Evolutionary conservation across 1,284 basidiomycete species (phyloP).

Genomic region (Ganoderma leucocontextum): DNA sequence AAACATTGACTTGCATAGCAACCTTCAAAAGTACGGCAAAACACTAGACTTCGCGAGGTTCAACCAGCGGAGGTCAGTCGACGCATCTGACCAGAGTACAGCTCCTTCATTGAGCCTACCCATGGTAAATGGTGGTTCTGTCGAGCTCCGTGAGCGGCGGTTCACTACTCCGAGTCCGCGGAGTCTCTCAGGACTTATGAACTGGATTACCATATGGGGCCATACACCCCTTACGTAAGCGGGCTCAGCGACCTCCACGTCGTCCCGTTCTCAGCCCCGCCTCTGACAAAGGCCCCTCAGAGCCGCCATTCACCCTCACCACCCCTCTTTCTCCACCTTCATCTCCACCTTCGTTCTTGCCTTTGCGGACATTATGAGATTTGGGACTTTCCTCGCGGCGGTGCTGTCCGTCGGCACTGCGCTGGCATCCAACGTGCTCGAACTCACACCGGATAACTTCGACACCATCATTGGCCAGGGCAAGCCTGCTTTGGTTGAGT

Average conservation of each 20-base stretch:
- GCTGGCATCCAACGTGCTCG: constrained; percentile 83
- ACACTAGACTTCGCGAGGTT: too few species aligned
- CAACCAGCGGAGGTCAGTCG: too few species aligned
- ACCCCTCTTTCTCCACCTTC: constrained; percentile 26
- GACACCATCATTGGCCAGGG: constrained; percentile 78
- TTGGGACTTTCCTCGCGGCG: constrained; percentile 61
- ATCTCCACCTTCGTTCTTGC: constrained; percentile 63
- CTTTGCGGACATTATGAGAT: constrained; percentile 32
- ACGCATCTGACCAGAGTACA: too few species aligned
- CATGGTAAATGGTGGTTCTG: too few species aligned
- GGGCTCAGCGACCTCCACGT: constrained; percentile 29
- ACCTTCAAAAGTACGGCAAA: too few species aligned
- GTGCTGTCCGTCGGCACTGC: constrained; percentile 62
- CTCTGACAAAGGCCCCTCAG: constrained; percentile 29
- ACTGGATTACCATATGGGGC: constrained; percentile 8
- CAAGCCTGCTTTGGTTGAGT: constrained; percentile 88
- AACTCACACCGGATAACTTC: constrained; percentile 81
- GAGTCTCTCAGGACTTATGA: neutral
- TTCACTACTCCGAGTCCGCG: too few species aligned
- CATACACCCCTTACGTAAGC: constrained; percentile 26
- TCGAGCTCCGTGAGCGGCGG: too few species aligned
- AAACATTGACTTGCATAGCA: too few species aligned
- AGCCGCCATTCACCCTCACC: constrained; percentile 17
- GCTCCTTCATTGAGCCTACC: too few species aligned
- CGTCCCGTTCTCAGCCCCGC: constrained; percentile 31